Percentiles rank a stretch among this genome's conserved stretches.
Evolutionary conservation across 805 yeast species (phyloP).

Genomic region (Starmerella etchellsii): DNA sequence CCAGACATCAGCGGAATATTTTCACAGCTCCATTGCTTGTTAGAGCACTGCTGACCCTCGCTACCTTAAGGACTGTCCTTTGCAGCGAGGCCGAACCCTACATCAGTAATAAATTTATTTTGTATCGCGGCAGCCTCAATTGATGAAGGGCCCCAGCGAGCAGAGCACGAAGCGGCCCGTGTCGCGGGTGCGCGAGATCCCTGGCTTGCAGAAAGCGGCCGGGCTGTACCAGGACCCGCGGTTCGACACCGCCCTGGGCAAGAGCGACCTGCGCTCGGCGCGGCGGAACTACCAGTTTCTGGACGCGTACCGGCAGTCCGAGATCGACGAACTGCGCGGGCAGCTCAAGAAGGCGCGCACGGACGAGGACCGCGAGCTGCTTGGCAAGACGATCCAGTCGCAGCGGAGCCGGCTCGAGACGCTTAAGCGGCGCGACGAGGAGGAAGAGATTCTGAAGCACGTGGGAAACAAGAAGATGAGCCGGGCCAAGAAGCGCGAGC

Average conservation of each 20-base stretch:
- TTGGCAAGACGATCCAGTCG: slow-evolving; percentile 27
- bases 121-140: neutral
- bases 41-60: too few relatives aligned
- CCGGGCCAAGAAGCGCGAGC: slow-evolving; percentile 28
- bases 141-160: slow-evolving; percentile 86
- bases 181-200: slow-evolving; percentile 56
- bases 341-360: slow-evolving; percentile 37
- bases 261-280: slow-evolving; percentile 53
- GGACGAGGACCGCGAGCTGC: slow-evolving; percentile 30
- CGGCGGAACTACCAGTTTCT: slow-evolving; percentile 73
- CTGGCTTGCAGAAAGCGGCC: slow-evolving; percentile 27
- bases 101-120: neutral
- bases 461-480: slow-evolving; percentile 47
- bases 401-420: slow-evolving; percentile 39
- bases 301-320: slow-evolving; percentile 71
- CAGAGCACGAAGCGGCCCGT: slow-evolving; percentile 61
- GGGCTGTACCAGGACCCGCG: slow-evolving; percentile 66
- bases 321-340: slow-evolving; percentile 46
- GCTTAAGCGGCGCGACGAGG: slow-evolving; percentile 62
- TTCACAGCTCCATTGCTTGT: too few relatives aligned
- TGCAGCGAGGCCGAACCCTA: too few relatives aligned
- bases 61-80: too few relatives aligned
- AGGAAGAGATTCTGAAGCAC: slow-evolving; percentile 47
- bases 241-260: slow-evolving; percentile 82
- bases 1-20: too few relatives aligned